Evolutionary conservation across 805 yeast genomes (phyloP).

Genomic region (Candida chilensis): DNA sequence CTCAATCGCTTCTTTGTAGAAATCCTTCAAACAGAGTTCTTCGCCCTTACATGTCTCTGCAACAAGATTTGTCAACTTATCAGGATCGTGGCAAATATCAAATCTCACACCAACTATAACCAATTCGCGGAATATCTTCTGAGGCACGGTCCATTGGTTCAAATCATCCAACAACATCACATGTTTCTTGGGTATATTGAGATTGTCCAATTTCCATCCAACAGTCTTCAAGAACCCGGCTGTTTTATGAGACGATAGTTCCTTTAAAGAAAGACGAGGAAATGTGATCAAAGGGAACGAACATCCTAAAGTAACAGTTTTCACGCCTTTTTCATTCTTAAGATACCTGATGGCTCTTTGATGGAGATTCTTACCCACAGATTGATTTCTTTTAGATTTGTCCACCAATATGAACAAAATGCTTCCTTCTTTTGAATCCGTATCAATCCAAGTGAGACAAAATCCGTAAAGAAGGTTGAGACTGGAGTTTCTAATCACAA

Average conservation of each 20-base stretch:
- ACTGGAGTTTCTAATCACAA: constrained; percentile 48
- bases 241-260: constrained; percentile 12
- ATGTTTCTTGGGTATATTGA: constrained; percentile 6
- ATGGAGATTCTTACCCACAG: constrained; percentile 46
- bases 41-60: too few relatives aligned
- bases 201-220: constrained; percentile 26
- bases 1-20: constrained; percentile 9
- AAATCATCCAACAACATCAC: constrained; percentile 32
- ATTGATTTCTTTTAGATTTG: constrained; percentile 41
- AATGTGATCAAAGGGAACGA: constrained; percentile 37
- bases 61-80: constrained; percentile 32
- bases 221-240: constrained; percentile 23
- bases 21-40: constrained; percentile 8
- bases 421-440: constrained; percentile 23
- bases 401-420: constrained; percentile 42
- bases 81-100: constrained; percentile 38
- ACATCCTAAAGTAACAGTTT: constrained; percentile 28
- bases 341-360: constrained; percentile 42
- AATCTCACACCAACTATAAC: constrained; percentile 50
- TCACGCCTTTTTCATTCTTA: constrained; percentile 29
- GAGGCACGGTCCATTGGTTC: constrained; percentile 41
- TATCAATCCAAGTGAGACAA: constrained; percentile 42
- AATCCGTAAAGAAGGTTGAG: constrained; percentile 46
- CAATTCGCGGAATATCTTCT: constrained; percentile 42
- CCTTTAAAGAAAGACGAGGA: too few relatives aligned